Evolutionary conservation across 805 yeast species (phyloP), one percentile per base, ranked within the genome.

Genomic region (Pichia thaimueangensis): DNA sequence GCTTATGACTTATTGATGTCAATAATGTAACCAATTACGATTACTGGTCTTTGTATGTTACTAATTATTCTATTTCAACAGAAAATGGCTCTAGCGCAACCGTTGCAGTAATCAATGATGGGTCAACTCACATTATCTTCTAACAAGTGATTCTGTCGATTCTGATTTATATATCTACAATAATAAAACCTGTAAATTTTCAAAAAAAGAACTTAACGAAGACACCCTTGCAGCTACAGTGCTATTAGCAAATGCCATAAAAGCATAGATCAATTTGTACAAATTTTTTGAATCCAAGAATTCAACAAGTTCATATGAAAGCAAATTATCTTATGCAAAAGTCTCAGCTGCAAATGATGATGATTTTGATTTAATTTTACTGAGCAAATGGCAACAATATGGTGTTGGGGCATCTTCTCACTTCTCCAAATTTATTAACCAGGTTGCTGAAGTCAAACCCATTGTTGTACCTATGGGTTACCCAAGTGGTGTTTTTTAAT

Each of bases 381-480:
- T 41, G 8, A 41, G 30, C n/a, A 35, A 39, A 12, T 16, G 32
- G 27, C 39, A 41, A 20, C 6, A 13, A 4, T 35, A 30, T 30
- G 43, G 43, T 29, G 43, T 39, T 30, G 34, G 43, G 43, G 4
- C 21, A 6, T 7, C 12, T 6, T 23, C 39, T 30, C 13, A 13
- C 6, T 30, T 41, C 2, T 41, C 43, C 6, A 11, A 29, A 22
- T 35, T 21, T 9, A 22, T 41, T 9, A 35, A 41, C 13, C 15
- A 35, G 9, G 13, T 24, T 12, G 23, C 31, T 15, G 11, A 20
- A 13, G 11, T 17, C n/a, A 41, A 41, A 25, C 43, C 43, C 15
- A 30, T 41, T 29, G 25, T 41, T 16, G 5, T 41, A 27, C 43
- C 43, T 15, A 41, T 41, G 30, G 43, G 43, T 17, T 19, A 34